These are phyloP conservation scores for Beta lomatogona DNA, from an alignment of 179 eudicot genomes.

Conservation along the genomic window DNA sequence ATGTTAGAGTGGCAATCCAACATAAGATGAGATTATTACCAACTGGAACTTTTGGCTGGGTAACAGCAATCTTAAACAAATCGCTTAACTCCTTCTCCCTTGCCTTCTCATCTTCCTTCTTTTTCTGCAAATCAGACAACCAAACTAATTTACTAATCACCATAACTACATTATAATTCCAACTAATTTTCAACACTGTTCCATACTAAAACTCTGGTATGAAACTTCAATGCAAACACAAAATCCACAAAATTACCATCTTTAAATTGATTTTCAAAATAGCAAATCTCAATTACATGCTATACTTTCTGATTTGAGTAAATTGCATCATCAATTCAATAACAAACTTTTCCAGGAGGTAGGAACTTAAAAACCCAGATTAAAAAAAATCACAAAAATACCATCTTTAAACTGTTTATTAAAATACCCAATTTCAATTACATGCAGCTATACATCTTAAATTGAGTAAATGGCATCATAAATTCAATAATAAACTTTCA, in stretches of 20 bases:
- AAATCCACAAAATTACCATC: not conserved
- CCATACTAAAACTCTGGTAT: not conserved
- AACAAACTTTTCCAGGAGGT: no score
- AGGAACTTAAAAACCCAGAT: no score
- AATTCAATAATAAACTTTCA: no score
- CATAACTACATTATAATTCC: not conserved
- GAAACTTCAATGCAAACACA: not conserved
- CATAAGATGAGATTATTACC: slow-evolving; percentile 45
- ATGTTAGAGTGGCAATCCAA: not conserved
- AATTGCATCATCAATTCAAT: no score
- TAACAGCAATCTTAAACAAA: slow-evolving; percentile 85
- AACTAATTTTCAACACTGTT: not conserved
- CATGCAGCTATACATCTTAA: no score
- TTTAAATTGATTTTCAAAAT: not conserved
- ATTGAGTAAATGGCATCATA: no score
- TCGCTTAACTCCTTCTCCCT: slow-evolving; percentile 90
- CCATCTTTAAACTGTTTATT: not conserved
- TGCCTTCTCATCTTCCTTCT: slow-evolving; percentile 93
- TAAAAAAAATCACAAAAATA: not conserved
- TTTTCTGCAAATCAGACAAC: slow-evolving; percentile 60
- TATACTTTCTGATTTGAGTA: no score
- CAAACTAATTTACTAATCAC: not conserved
- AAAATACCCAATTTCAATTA: not conserved
- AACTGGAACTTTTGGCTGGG: slow-evolving; percentile 93
- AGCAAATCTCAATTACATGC: not conserved